phyloP scores from a whole-genome alignment of 768 basidiomycete genomes.

The Mycena galopus region DNA sequence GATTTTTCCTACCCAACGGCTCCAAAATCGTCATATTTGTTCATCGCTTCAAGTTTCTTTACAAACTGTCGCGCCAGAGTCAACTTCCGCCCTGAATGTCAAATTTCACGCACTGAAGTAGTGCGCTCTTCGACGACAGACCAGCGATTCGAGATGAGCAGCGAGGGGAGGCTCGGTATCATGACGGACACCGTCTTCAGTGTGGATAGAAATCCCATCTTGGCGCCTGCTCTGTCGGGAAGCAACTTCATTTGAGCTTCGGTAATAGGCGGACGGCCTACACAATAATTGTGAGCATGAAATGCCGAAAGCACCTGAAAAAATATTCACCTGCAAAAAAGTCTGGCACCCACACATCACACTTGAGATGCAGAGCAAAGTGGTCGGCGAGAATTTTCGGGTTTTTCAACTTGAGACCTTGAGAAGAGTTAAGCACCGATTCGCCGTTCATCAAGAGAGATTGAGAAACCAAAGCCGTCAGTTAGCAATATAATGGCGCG shows the following conservation, averaged over 20 bases:
- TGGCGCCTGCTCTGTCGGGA: constrained; percentile 50
- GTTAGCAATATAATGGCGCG: constrained; percentile 55
- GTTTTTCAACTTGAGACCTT: constrained; percentile 36
- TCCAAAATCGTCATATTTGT: constrained; percentile 58
- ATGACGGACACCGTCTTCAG: constrained; percentile 42
- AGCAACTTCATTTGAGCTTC: constrained; percentile 20
- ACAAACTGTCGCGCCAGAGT: constrained; percentile 52
- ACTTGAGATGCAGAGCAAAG: constrained; percentile 48
- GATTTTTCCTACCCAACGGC: constrained; percentile 54
- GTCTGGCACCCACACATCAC: constrained; percentile 64
- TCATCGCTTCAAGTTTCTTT: constrained; percentile 50
- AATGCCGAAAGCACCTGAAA: no score
- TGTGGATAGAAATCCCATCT: constrained; percentile 44
- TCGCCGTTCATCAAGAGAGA: not conserved
- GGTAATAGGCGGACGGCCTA: constrained; percentile 25
- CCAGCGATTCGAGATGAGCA: constrained; percentile 48
- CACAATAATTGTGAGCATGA: not conserved
- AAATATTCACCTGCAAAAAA: constrained; percentile 59
- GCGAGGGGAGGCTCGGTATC: constrained; percentile 43
- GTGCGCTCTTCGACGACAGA: constrained; percentile 48
- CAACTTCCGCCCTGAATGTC: not conserved
- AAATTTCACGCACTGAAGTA: constrained; percentile 43
- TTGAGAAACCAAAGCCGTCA: constrained; percentile 56
- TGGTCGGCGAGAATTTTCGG: constrained; percentile 53
- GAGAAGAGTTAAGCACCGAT: not conserved